phyloP scores from a whole-genome alignment of 163 green algal genomes.

The Scenedesmus sp. region DNA sequence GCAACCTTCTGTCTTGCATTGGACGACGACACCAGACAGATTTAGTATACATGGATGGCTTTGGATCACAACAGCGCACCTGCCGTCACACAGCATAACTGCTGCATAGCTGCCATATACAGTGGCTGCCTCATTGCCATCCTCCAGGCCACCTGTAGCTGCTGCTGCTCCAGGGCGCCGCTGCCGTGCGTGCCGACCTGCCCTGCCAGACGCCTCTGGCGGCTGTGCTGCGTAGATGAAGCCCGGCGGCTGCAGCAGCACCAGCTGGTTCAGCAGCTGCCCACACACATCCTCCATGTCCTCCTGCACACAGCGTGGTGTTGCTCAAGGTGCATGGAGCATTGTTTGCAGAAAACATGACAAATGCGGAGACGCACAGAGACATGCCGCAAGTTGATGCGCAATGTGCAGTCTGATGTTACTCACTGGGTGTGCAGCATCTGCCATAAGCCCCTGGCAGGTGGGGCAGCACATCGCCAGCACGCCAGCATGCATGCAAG shows the following conservation, averaged over 20 bases:
- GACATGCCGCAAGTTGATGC: too few relatives aligned
- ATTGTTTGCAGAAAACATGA: too few relatives aligned
- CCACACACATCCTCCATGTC: slow-evolving; percentile 76
- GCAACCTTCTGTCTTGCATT: too few relatives aligned
- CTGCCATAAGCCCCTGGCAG: too few relatives aligned
- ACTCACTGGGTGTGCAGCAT: too few relatives aligned
- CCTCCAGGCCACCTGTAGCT: neutral
- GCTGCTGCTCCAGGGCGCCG: neutral
- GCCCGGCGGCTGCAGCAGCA: slow-evolving; percentile 74
- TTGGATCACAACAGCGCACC: too few relatives aligned
- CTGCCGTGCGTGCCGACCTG: neutral
- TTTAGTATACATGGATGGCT: too few relatives aligned
- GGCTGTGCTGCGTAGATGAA: slow-evolving; percentile 72
- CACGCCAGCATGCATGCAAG: too few relatives aligned
- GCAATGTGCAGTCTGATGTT: too few relatives aligned
- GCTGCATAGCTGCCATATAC: slow-evolving; percentile 54
- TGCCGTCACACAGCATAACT: slow-evolving; percentile 53
- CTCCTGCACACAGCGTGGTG: slow-evolving; percentile 15
- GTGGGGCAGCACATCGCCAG: too few relatives aligned
- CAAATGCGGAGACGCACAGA: too few relatives aligned
- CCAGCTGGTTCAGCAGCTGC: slow-evolving; percentile 72
- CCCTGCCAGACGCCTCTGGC: slow-evolving; percentile 25
- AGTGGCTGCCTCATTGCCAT: slow-evolving; percentile 17
- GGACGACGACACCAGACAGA: too few relatives aligned
- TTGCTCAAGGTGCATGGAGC: neutral